phyloP scores from a whole-genome alignment of 768 basidiomycete genomes.

The Tricholoma sp. region DNA sequence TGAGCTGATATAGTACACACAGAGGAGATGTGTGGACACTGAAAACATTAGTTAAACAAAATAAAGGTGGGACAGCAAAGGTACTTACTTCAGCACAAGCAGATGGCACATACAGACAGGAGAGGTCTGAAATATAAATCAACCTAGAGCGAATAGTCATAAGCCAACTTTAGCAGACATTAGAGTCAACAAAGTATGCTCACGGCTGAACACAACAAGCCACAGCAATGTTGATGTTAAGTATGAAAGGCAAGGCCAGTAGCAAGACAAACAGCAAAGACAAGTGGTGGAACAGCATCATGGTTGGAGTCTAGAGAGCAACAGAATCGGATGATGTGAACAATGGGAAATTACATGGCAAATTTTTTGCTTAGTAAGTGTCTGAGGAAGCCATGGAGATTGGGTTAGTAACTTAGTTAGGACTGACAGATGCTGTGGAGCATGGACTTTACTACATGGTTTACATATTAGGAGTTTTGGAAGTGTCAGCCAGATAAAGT shows the following conservation, averaged over 20 bases:
- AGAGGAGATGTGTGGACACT: background rate
- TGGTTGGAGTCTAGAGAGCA: conserved; percentile 1
- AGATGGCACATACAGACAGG: background rate
- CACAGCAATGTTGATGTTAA: background rate
- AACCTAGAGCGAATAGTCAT: background rate
- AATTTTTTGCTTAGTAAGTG: background rate
- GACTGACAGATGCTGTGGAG: background rate
- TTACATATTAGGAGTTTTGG: background rate
- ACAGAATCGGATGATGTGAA: background rate
- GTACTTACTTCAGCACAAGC: background rate
- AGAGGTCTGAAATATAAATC: background rate
- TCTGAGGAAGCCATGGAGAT: background rate
- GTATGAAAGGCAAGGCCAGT: background rate
- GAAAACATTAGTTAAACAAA: background rate
- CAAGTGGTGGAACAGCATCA: background rate
- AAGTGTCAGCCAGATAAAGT: background rate
- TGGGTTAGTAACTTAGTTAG: background rate
- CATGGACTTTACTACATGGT: background rate
- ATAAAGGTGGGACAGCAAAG: background rate
- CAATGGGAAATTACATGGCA: background rate
- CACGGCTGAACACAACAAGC: background rate
- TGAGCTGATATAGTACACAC: background rate
- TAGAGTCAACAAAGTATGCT: background rate
- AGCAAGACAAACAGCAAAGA: background rate
- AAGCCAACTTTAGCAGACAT: background rate